A percentile compares a stretch with the other conserved stretches of the same genome.
These are phyloP conservation scores for Pseudocercospora cruenta DNA, from an alignment of 2,329 filamentous ascomycete genomes.

Conservation along the genomic window DNA sequence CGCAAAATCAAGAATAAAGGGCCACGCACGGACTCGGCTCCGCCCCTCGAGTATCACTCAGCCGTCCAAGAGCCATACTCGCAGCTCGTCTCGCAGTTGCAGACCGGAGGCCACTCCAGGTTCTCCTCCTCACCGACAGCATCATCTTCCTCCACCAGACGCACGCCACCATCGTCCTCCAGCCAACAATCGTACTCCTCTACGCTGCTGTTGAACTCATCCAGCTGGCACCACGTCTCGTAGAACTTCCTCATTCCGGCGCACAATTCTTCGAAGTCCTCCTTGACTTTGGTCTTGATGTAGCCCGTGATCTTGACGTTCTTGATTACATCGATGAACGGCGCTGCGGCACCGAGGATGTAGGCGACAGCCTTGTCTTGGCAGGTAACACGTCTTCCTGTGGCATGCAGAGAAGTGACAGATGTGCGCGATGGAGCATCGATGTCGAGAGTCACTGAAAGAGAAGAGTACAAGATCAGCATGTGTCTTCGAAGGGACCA, in stretches of 20 bases:
- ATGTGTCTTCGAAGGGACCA: no score
- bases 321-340: slow-evolving; percentile 30
- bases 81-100: not conserved
- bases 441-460: not conserved
- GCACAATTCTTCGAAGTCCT: slow-evolving; percentile 25
- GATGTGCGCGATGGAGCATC: not conserved
- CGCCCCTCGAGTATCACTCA: not conserved
- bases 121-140: not conserved
- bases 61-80: not conserved
- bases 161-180: not conserved
- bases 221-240: slow-evolving; percentile 18
- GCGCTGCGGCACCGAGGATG: slow-evolving; percentile 31
- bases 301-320: slow-evolving; percentile 30
- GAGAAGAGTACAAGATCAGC: no score
- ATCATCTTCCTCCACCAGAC: no score
- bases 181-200: slow-evolving; percentile 25
- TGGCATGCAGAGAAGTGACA: slow-evolving; percentile 1
- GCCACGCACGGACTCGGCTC: not conserved
- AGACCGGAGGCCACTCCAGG: not conserved
- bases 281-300: slow-evolving; percentile 31
- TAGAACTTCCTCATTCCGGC: slow-evolving; percentile 18
- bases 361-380: slow-evolving; percentile 29
- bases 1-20: no score
- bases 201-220: slow-evolving; percentile 11
- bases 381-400: slow-evolving; percentile 19